Evolutionary conservation across 208 protist species (phyloP), one percentile per base, ranked within the genome.

Genomic region (Trypanosoma conorhini): DNA sequence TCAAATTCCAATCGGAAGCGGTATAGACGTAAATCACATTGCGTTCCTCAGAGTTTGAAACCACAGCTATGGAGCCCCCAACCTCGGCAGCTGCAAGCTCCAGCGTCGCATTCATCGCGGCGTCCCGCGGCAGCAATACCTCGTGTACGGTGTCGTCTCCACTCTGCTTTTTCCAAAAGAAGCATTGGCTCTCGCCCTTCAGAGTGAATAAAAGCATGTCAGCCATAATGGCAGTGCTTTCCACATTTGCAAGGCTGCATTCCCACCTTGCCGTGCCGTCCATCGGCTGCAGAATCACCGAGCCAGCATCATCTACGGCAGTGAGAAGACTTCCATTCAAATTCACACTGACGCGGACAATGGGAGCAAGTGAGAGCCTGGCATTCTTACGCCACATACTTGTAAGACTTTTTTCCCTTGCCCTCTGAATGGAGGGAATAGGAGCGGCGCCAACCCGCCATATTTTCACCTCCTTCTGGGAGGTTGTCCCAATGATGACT

Each of bases 301-400:
- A 54, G 31, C 72, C 74, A 19, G 30, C 21, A 1, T n/a, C 63
- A 66, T 87, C 77, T 30, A 83, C 62, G 31, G 51, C 51, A 13
- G 59, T 74, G n/a, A 86, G 30, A 63, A 67, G 65, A 31, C 48
- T 77, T 62, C 52, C 69, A 62, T 40, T 65, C 21, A 69, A 48
- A 67, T 92, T 85, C 26, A 75, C 74, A 28, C 66, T 73, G 15
- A 92, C 63, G 8, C 51, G 44, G 24, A 40, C 54, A 51, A 95
- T 82, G 42, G 81, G 58, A 50, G 63, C 46, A 17, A n/a, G 22
- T 30, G 87, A 93, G 0, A 93, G 69, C 61, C 91, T 91, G 40
- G 68, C 74, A 74, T 86, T 95, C 38, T 75, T 61, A 3, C 80
- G 66, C 70, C 85, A 83, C 65, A 87, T 79, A 0, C 77, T 89